Base-by-base conservation (phyloP, 2,329 filamentous ascomycete genomes). In the Cercospora janseana region DNA sequence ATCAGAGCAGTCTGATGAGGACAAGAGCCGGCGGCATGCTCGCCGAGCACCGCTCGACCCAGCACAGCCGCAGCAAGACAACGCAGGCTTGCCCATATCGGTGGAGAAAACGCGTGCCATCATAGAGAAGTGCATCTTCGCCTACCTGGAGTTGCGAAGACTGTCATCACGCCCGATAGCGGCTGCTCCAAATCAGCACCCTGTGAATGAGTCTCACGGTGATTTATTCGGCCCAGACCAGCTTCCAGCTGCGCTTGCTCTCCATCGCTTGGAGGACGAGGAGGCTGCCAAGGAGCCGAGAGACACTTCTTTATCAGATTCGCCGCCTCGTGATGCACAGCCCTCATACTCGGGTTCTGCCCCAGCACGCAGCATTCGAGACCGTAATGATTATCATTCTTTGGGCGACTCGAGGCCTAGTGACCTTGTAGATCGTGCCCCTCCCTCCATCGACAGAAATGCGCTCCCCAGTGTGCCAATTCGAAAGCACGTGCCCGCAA, bases 71-170 rank as follows among this genome's bases (percentile, higher is more conserved):
- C 49, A 51, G 9, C 44, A 45, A 40, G 51, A 34, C 12, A 46
- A 15, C 4, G 20, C 20, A 15, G 10, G 27, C 16, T n/a, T 32
- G 20, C 46, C 46, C 13, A 43, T 43, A 9, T 86, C 84, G 4
- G 60, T 83, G 21, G 78, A 82, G 41, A 75, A 78, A 56, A 86
- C 83, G 7, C 77, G 72, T 58, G 65, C 70, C 21, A 73, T 89
- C 51, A 75, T 82, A 47, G 77, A 80, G 52, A 69, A 69, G 42
- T 82, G 78, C 59, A 63, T 82, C 16, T 70, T 71, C 26, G 66
- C 72, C 29, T 80, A 82, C 59, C 64, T 82, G 13, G 61, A 68
- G 43, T 53, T 54, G n/a, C 59, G 61, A 51, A 63, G 64, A 52
- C 55, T 52, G 37, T 20, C 35, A 18, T 31, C 32, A 23, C 43